phyloP scores from a whole-genome alignment of 73 alveolate species.

The Tetrahymena thermophila region DNA sequence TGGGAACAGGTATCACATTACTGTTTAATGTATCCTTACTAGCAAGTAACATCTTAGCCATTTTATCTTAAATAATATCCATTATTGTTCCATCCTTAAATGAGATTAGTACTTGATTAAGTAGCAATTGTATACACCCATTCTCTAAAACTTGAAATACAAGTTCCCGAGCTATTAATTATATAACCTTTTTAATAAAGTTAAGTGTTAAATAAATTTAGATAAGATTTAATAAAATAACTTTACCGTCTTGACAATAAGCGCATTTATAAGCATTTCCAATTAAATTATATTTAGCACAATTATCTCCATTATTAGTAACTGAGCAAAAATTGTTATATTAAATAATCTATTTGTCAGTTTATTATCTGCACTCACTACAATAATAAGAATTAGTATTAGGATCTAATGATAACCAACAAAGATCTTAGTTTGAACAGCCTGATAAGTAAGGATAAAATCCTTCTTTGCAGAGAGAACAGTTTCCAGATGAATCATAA shows the following conservation, averaged over 20 bases:
- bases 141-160: no score
- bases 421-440: neutral
- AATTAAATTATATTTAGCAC: neutral
- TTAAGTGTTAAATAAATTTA: no score
- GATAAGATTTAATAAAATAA: no score
- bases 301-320: no score
- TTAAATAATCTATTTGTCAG: neutral
- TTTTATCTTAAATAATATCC: neutral
- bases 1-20: neutral
- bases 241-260: no score
- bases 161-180: no score
- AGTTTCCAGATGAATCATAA: neutral
- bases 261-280: no score
- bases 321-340: neutral
- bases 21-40: neutral
- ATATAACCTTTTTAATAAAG: no score
- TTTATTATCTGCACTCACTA: neutral
- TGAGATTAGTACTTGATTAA: neutral
- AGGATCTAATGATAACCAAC: neutral
- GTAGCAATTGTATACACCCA: no score
- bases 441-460: neutral
- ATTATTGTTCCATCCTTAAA: neutral
- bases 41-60: neutral
- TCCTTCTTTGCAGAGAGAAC: neutral
- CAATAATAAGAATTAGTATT: neutral